Percentiles rank a stretch among this genome's conserved stretches.
Conservation (phyloP, 495 filamentous ascomycete genomes). For the Daldinia loculata region DNA sequence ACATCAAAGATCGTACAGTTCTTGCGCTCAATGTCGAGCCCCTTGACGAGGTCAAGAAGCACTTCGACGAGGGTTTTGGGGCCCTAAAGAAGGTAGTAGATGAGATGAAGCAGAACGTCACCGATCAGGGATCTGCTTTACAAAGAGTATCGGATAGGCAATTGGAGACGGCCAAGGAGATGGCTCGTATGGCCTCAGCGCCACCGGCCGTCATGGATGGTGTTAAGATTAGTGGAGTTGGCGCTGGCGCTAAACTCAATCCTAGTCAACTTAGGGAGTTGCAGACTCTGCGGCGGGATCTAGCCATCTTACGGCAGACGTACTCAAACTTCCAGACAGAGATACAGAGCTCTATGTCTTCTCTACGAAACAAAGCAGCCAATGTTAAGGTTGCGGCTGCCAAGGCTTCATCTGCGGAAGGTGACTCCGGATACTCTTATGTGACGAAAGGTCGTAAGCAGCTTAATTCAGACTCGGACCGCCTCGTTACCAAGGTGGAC, state of each 20-base stretch:
- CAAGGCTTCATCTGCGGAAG: conserved; percentile 70
- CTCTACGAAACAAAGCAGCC: conserved; percentile 79
- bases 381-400: conserved; percentile 79
- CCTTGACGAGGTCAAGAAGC: conserved; percentile 95
- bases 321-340: conserved; percentile 90
- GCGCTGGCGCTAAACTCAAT: conserved; percentile 49
- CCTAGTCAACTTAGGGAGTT: conserved; percentile 73
- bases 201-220: conserved; percentile 61
- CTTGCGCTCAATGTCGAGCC: conserved; percentile 92
- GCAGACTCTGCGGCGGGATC: conserved; percentile 83
- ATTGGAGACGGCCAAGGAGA: conserved; percentile 88
- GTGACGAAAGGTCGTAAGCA: conserved; percentile 86
- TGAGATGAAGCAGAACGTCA: conserved; percentile 77
- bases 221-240: conserved; percentile 42
- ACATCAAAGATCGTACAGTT: conserved; percentile 94
- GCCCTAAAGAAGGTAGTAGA: conserved; percentile 81
- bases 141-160: conserved; percentile 92
- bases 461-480: conserved; percentile 84
- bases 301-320: conserved; percentile 91
- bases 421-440: conserved; percentile 79
- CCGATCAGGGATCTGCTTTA: conserved; percentile 79
- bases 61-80: conserved; percentile 93
- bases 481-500: conserved; percentile 88
- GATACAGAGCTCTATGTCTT: conserved; percentile 84
- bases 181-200: conserved; percentile 79